Base-by-base conservation (phyloP, 2,329 filamentous ascomycete species). In the Fusarium irregulare region DNA sequence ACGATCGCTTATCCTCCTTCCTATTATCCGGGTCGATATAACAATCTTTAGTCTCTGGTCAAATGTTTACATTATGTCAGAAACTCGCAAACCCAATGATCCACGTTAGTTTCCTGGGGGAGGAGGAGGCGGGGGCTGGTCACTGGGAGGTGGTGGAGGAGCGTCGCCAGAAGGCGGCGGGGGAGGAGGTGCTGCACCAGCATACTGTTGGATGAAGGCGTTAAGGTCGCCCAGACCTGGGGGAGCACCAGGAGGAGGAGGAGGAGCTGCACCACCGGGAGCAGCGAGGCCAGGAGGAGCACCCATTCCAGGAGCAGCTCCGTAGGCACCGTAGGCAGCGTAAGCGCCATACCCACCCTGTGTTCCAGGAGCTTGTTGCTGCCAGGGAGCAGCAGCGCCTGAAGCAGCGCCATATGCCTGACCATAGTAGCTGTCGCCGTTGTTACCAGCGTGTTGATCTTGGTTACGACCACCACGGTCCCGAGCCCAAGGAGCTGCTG, bases 121-220 rank as follows among this genome's bases (percentile, higher is more conserved):
- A 60, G 89, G 89, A 61, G 89, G 89, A 25, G 91, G 89, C 18
- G 89, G 89, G 69, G 89, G 86, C 68, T 88, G 89, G 70, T 84
- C 83, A 57, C 86, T 86, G 59, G 89, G 89, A 70, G 89, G 89
- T 21, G 91, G 89, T 40, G 89, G 89, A 60, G 89, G 89, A 53
- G 84, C 78, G 45, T 80, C 79, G 44, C 79, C 78, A 65, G 87
- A 86, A 25, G 88, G 87, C n/a, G 88, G 87, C 2, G 89, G 88
- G 27, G 89, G 89, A 45, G 87, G 87, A 60, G 85, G 82, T 32
- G 80, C 81, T 49, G 84, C 83, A 68, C 82, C 82, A 41, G 87
- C 83, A 67, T 88, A 92, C 75, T 90, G 89, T 78, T 92, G 88
- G 74, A 92, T 90, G 62, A 93, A 83, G 48, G 88, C 87, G 76